These are phyloP conservation scores for Lecanosticta acicola DNA, from an alignment of 2,329 filamentous ascomycete genomes.

Conservation along the genomic window DNA sequence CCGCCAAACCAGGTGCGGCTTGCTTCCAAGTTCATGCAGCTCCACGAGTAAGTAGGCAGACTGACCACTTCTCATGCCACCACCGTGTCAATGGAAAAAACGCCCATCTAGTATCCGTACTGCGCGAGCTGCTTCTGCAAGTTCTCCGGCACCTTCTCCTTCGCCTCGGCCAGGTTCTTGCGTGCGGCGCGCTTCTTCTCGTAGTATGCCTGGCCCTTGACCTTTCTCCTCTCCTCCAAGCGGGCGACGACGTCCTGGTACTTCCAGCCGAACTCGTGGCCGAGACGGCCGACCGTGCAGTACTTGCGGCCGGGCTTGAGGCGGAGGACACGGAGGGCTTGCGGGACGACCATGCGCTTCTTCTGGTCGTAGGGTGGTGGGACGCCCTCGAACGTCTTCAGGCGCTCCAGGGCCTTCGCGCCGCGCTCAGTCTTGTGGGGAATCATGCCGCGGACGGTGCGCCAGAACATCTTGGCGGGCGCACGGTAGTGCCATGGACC, in stretches of 20 bases:
- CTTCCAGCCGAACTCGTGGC: conserved; percentile 99
- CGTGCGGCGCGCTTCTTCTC: conserved; percentile 97
- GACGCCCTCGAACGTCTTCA: conserved; percentile 99
- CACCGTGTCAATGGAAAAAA: conserved; percentile 7
- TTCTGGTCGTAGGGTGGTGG: conserved; percentile 99
- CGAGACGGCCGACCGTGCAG: conserved; percentile 97
- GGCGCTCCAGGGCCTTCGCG: conserved; percentile 91
- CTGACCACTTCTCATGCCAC: background rate
- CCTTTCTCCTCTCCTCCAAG: conserved; percentile 99
- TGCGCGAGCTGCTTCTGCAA: conserved; percentile 81
- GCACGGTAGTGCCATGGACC: conserved; percentile 99
- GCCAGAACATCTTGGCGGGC: conserved; percentile 99
- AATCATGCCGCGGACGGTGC: conserved; percentile 99
- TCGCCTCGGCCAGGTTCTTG: conserved; percentile 84
- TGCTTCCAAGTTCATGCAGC: conserved; percentile 13
- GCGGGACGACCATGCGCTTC: conserved; percentile 99
- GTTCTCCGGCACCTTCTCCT: conserved; percentile 83
- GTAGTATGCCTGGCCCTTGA: conserved; percentile 98
- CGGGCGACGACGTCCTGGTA: conserved; percentile 98
- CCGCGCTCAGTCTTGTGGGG: conserved; percentile 99
- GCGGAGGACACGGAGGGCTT: conserved; percentile 92
- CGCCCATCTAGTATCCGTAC: conserved; percentile 73
- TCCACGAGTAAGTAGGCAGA: conserved; percentile 1
- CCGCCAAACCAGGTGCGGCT: conserved; percentile 10
- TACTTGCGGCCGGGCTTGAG: conserved; percentile 99